Evolutionary conservation across 768 basidiomycete species (phyloP).

Genomic region (Leccinellum rugosiceps): DNA sequence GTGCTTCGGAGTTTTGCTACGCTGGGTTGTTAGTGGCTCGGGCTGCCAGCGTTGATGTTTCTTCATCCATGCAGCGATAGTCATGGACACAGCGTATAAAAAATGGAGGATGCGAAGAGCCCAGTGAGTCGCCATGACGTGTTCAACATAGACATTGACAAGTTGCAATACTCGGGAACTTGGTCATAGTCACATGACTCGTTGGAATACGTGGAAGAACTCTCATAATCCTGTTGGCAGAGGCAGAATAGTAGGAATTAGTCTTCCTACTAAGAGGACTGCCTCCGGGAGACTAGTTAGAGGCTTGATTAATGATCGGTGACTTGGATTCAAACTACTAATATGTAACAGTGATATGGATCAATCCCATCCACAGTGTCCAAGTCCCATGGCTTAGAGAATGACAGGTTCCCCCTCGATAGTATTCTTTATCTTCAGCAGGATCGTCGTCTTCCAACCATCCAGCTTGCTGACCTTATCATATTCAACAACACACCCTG

Average conservation of each 20-base stretch:
- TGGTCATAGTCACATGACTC: constrained; percentile 20
- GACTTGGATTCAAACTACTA: background rate
- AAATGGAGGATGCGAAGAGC: constrained; percentile 57
- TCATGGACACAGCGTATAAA: constrained; percentile 46
- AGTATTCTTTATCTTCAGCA: constrained; percentile 85
- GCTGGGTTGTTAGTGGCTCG: constrained; percentile 45
- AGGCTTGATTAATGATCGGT: background rate
- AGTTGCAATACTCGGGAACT: background rate
- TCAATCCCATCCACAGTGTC: background rate
- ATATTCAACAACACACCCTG: constrained; percentile 83
- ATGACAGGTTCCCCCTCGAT: constrained; percentile 57
- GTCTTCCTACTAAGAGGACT: no score
- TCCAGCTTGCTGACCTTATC: constrained; percentile 92
- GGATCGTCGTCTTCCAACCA: constrained; percentile 90
- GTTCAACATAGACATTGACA: constrained; percentile 8
- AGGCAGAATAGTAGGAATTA: no score
- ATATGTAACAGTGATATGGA: background rate
- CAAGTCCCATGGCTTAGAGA: constrained; percentile 17
- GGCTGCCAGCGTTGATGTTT: constrained; percentile 39
- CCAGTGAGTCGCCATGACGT: constrained; percentile 40
- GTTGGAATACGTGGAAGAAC: constrained; percentile 15
- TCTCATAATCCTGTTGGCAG: no score
- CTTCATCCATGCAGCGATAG: constrained; percentile 40
- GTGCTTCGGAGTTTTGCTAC: constrained; percentile 61
- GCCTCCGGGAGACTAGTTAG: no score